Conservation (phyloP, 371 early-diverging fungal genomes). For the Entomophthora muscae region DNA sequence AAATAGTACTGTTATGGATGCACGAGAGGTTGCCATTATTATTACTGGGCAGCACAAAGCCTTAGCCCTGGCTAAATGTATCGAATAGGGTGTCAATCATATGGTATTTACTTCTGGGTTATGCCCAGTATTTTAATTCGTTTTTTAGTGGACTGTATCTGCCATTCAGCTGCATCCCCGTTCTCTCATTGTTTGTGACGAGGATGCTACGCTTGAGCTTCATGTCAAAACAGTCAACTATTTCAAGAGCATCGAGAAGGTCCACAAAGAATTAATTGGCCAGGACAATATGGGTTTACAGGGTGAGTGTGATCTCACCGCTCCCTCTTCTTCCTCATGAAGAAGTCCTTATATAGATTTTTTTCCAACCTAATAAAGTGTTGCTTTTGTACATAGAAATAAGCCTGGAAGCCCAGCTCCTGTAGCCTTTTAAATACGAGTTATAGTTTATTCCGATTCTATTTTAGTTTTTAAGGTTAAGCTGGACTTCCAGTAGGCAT, state of each 20-base stretch:
- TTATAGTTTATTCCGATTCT: no score
- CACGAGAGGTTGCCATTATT: conserved; percentile 66
- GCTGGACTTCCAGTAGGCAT: no score
- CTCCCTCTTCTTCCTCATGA: no score
- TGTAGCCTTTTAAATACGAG: no score
- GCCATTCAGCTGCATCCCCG: conserved; percentile 78
- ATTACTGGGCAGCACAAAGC: conserved; percentile 77
- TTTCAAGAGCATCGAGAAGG: conserved; percentile 78
- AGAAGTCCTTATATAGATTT: no score
- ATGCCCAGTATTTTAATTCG: neutral
- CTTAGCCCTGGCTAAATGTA: conserved; percentile 64
- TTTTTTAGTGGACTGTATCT: conserved; percentile 61
- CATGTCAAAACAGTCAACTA: conserved; percentile 84
- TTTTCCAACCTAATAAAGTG: no score
- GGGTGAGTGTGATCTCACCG: no score
- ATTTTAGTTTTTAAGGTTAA: no score
- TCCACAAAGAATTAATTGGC: conserved; percentile 61
- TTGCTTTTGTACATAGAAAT: no score
- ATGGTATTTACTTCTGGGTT: conserved; percentile 14
- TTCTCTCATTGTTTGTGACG: conserved; percentile 78
- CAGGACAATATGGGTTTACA: conserved; percentile 57
- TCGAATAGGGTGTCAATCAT: conserved; percentile 54
- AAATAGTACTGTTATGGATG: conserved; percentile 77
- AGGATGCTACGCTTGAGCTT: conserved; percentile 73
- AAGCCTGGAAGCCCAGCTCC: no score